These are phyloP conservation scores for Scytalidium lignicola DNA, from an alignment of 2,329 filamentous ascomycete genomes.

Conservation along the genomic window DNA sequence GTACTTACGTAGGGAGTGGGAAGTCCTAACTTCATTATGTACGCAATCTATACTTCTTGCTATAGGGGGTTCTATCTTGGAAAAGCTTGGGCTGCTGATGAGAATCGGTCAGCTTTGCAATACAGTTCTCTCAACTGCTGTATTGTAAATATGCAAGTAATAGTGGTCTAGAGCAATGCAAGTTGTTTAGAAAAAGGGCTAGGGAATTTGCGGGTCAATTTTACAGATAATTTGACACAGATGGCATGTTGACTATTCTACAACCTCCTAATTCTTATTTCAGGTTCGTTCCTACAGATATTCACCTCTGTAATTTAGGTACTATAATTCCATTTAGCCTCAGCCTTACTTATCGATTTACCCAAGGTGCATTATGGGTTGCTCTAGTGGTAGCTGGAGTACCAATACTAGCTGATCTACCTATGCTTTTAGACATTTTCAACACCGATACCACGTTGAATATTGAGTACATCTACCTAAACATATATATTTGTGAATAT, in stretches of 20 bases:
- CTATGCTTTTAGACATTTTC: slow-evolving; percentile 39
- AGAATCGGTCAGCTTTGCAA: slow-evolving; percentile 45
- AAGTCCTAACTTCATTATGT: too few relatives aligned
- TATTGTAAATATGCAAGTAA: slow-evolving; percentile 39
- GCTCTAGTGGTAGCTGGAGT: slow-evolving; percentile 39
- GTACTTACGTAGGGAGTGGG: too few relatives aligned
- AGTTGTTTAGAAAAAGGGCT: slow-evolving; percentile 33
- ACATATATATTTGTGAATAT: slow-evolving; percentile 51
- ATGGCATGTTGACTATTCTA: slow-evolving; percentile 29
- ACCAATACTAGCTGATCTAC: slow-evolving; percentile 31
- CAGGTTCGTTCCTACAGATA: too few relatives aligned
- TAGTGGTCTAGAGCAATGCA: slow-evolving; percentile 33
- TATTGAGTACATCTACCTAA: slow-evolving; percentile 37
- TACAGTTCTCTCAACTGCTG: slow-evolving; percentile 45
- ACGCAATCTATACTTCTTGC: too few relatives aligned
- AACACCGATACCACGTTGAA: slow-evolving; percentile 43
- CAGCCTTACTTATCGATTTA: slow-evolving; percentile 46
- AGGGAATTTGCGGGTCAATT: slow-evolving; percentile 35
- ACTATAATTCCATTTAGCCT: slow-evolving; percentile 47
- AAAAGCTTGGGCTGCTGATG: slow-evolving; percentile 44
- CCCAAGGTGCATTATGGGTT: slow-evolving; percentile 43
- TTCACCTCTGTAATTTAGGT: slow-evolving; percentile 27
- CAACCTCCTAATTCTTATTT: too few relatives aligned
- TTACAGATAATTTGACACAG: slow-evolving; percentile 43
- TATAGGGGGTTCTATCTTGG: slow-evolving; percentile 39